Evolutionary conservation across 1,284 basidiomycete species (phyloP).

Genomic region (Paramarasmius palmivorus): DNA sequence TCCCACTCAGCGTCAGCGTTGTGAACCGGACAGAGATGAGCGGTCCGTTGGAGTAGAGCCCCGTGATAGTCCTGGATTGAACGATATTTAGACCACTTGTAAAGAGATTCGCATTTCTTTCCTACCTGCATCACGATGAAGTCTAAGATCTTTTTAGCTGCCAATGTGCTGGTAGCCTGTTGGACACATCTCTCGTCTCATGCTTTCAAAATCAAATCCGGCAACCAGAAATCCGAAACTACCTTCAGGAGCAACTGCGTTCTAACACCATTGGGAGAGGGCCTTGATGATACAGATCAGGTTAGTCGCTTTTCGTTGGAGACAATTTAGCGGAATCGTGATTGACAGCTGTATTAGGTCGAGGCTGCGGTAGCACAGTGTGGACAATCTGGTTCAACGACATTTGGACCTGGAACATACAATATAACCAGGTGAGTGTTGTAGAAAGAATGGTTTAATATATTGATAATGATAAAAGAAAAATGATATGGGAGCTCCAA

Average conservation of each 20-base stretch:
- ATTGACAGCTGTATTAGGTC: constrained; percentile 31
- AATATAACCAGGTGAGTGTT: constrained; percentile 49
- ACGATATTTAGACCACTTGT: too few relatives aligned
- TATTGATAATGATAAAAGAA: constrained; percentile 32
- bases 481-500: constrained; percentile 62
- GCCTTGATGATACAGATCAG: constrained; percentile 44
- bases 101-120: too few relatives aligned
- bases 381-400: constrained; percentile 50
- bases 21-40: too few relatives aligned
- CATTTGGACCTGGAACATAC: constrained; percentile 44
- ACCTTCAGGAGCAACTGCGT: constrained; percentile 25
- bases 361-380: constrained; percentile 53
- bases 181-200: too few relatives aligned
- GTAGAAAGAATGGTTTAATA: not conserved
- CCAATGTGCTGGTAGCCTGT: too few relatives aligned
- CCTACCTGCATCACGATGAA: too few relatives aligned
- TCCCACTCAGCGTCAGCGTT: too few relatives aligned
- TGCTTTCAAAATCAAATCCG: too few relatives aligned
- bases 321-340: not conserved
- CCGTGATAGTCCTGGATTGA: too few relatives aligned
- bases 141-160: too few relatives aligned
- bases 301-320: constrained; percentile 17
- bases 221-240: too few relatives aligned
- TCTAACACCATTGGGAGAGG: constrained; percentile 39
- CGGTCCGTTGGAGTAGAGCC: too few relatives aligned